Conservation (phyloP, 441 rosid species). For the Populus hybrid region DNA sequence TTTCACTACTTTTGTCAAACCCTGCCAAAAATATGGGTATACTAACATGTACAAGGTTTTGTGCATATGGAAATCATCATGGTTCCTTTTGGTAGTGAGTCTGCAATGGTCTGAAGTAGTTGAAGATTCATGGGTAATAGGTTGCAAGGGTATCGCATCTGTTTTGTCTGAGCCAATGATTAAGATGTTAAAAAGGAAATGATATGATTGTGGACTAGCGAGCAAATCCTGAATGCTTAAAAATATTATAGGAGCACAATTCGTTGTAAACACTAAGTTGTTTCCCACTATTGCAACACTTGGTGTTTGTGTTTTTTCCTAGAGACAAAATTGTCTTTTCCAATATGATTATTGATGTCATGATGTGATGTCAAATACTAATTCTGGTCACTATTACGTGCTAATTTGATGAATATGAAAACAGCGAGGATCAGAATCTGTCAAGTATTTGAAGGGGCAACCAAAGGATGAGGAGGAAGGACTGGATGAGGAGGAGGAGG, state of each 20-base stretch:
- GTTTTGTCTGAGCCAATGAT: not conserved
- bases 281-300: not conserved
- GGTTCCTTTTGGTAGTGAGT: not conserved
- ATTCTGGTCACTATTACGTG: not conserved
- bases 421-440: conserved; percentile 37
- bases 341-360: not conserved
- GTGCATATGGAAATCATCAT: not conserved
- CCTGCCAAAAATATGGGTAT: not conserved
- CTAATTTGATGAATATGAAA: not conserved
- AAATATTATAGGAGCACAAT: not conserved
- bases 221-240: not conserved
- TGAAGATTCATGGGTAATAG: not conserved
- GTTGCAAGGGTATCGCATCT: not conserved
- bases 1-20: not conserved
- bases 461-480: conserved; percentile 56
- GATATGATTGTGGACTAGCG: not conserved
- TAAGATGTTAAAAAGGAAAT: not conserved
- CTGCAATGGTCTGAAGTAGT: not conserved
- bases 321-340: not conserved
- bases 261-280: not conserved
- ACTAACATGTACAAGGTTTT: not conserved
- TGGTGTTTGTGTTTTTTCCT: not conserved
- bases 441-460: conserved; percentile 29
- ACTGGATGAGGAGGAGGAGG: conserved; percentile 63
- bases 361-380: not conserved